phyloP scores from a whole-genome alignment of 2,329 filamentous ascomycete species.

The Venturia nashicola region DNA sequence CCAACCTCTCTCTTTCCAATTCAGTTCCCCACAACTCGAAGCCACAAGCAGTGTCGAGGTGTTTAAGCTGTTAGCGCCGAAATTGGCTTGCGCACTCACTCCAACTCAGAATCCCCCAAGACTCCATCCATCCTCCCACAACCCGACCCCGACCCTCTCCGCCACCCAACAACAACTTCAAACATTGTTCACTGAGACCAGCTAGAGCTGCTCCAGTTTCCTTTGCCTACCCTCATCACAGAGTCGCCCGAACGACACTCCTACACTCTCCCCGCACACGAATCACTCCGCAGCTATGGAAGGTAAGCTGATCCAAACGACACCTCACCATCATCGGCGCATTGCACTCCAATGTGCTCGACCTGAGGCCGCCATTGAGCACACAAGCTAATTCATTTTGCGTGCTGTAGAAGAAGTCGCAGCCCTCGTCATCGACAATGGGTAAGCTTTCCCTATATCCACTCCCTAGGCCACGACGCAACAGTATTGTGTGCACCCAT shows the following conservation, averaged over 20 bases:
- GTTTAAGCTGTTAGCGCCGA: neutral
- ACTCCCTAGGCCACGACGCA: constrained; percentile 12
- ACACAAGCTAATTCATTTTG: constrained; percentile 19
- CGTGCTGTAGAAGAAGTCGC: constrained; percentile 86
- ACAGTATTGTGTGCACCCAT: neutral
- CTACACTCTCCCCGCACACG: constrained; percentile 10
- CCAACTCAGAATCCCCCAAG: neutral
- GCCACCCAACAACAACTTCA: neutral
- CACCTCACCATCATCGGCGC: constrained; percentile 16
- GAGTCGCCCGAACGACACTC: constrained; percentile 9
- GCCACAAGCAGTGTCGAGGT: neutral
- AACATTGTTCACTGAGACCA: neutral
- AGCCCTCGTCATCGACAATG: constrained; percentile 99
- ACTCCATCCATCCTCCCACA: neutral
- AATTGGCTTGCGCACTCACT: constrained; percentile 1
- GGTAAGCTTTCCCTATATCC: constrained; percentile 57
- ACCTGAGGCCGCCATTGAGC: neutral
- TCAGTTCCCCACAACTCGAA: neutral
- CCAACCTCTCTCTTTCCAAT: neutral
- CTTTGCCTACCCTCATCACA: no score
- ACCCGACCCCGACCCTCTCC: neutral
- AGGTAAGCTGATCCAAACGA: constrained; percentile 40
- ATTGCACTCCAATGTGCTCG: neutral
- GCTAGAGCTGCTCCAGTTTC: constrained; percentile 3
- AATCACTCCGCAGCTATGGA: constrained; percentile 35